Evolutionary conservation across 768 basidiomycete genomes (phyloP).

Genomic region (Rhodotorula babjevae): DNA sequence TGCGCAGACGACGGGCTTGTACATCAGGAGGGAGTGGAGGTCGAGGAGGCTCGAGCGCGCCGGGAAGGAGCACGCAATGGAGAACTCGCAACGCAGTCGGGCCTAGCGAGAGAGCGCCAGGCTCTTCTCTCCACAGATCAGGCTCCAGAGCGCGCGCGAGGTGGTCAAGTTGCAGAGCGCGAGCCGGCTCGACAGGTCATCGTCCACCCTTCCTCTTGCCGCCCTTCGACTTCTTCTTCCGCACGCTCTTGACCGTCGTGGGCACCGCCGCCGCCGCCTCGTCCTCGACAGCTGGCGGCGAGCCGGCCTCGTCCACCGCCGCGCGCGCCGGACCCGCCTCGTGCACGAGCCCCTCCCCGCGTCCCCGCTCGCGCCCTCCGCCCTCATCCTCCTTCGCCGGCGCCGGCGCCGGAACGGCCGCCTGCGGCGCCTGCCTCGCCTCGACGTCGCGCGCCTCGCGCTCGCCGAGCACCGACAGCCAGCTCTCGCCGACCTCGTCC

Average conservation of each 20-base stretch:
- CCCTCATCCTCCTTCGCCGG: background rate
- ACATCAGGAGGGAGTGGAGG: background rate
- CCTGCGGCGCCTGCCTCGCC: background rate
- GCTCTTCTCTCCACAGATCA: no score
- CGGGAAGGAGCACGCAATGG: background rate
- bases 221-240: slow-evolving; percentile 31
- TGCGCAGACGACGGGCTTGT: background rate
- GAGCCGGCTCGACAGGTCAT: no score
- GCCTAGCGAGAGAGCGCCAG: no score
- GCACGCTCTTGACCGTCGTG: slow-evolving; percentile 24
- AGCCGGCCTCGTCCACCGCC: background rate
- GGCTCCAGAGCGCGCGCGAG: no score
- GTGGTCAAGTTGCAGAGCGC: no score
- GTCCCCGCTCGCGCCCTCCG: background rate
- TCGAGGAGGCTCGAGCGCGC: background rate
- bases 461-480: slow-evolving; percentile 78
- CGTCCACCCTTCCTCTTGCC: slow-evolving; percentile 18
- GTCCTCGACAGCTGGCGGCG: background rate
- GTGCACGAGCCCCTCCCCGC: no score
- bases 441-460: slow-evolving; percentile 46
- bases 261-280: slow-evolving; percentile 3
- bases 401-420: no score
- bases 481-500: slow-evolving; percentile 82
- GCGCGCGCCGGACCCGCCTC: background rate
- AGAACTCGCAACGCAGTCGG: background rate